Conservation (phyloP, 768 basidiomycete species). For the Leucogyrophana mollusca region DNA sequence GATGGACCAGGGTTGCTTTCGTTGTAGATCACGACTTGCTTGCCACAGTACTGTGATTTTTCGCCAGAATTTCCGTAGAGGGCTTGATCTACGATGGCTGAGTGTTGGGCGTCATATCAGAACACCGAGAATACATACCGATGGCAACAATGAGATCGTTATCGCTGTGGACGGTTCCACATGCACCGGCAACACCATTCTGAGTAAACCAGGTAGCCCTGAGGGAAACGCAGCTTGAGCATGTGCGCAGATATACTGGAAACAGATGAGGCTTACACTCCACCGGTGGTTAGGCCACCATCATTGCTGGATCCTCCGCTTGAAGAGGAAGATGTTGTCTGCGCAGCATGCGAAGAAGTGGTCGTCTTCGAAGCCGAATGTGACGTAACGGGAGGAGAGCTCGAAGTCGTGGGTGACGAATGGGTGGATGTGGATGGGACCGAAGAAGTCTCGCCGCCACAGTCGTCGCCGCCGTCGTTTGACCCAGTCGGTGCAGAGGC, state of each 20-base stretch:
- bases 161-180: constrained; percentile 65
- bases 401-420: constrained; percentile 16
- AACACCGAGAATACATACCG: constrained; percentile 35
- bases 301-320: constrained; percentile 4
- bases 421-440: constrained; percentile 12
- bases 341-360: constrained; percentile 12
- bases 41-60: constrained; percentile 62
- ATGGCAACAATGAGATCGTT: constrained; percentile 59
- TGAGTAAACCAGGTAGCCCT: constrained; percentile 73
- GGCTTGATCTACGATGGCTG: constrained; percentile 38
- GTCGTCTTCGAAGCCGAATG: constrained; percentile 11
- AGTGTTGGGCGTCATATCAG: constrained; percentile 4
- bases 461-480: constrained; percentile 33
- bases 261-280: constrained; percentile 38
- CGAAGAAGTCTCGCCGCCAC: constrained; percentile 25
- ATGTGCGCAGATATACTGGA: not conserved
- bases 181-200: constrained; percentile 74
- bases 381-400: constrained; percentile 13
- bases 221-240: constrained; percentile 1
- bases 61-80: constrained; percentile 50
- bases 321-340: constrained; percentile 1
- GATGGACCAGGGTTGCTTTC: constrained; percentile 43
- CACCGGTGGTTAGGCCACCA: constrained; percentile 27
- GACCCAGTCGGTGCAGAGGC: constrained; percentile 24
- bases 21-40: constrained; percentile 63